Evolutionary conservation across 768 basidiomycete genomes (phyloP), one percentile per base, ranked within the genome.

Genomic region (Pisolithus marmoratus): DNA sequence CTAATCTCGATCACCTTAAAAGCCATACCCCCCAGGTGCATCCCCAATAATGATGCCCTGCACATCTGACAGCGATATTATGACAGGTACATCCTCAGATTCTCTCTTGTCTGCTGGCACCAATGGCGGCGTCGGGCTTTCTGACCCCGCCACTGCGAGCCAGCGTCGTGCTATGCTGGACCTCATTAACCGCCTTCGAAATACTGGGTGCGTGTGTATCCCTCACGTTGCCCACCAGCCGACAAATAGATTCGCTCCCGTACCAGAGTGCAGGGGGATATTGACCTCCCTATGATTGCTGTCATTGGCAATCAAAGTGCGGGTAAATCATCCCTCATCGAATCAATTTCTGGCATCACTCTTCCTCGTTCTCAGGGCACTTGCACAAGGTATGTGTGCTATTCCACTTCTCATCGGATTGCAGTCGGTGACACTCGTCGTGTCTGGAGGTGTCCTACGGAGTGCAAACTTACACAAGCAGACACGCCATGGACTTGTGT

Each of bases 281-380:
- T 90, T 9, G 84, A 87, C 57, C 68, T 90, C 0, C 87, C 88
- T 0, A 79, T 81, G 55, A 87, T 90, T 29, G 83, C 81, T 0
- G 87, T 88, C 40, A 77, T 87, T 17, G 87, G 87, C 1, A 77
- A 74, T 2, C 87, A 90, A 56, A 85, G 82, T 41, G 84, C 84
- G 0, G 87, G 87, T 0, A 89, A 89, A 58, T 87, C 85, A 0
- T 89, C 87, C 0, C 72, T 89, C 4, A 88, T 90, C 11, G 87
- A 90, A 57, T 78, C 84, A 0, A 87, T 90, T 42, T 86, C 85
- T 0, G 84, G 86, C 0, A 79, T 89, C 17, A 84, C 78, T 0
- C 69, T 89, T 0, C 86, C 86, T 22, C 76, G 85, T 9, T 83
- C 83, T 0, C 72, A 80, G n/a, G 87, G 87, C 0, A 88, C 87